Base-by-base conservation (phyloP, 257 asterid genomes). In the Solanum infundibuliforme region DNA sequence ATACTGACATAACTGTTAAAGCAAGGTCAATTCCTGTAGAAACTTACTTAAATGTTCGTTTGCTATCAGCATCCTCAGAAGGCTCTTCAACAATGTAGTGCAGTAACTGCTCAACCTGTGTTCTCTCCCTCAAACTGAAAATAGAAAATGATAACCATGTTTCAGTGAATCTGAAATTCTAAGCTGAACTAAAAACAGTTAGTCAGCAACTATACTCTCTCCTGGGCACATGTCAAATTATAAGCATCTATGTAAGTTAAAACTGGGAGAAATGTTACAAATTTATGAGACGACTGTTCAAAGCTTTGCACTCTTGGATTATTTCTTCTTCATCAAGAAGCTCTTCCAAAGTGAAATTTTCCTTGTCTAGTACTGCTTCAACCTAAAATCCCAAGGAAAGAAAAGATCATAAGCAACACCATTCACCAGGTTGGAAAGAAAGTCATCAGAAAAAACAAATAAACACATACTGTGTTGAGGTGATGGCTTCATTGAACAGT, bases 241-340 rank as follows among this genome's bases (percentile, higher is more conserved):
- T 39, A 52, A 36, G 35, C 62, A 85, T 36, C 18, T 21, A 73
- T 14, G 5, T n/a, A 48, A 20, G 36, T 71, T 31, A 18, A 73
- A 86, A 43, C 36, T 43, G 31, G 60, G 71, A 18, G 31, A 82
- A 82, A 82, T 4, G 18, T 86, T 97, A 97, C 99, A 97, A 97
- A 91, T 97, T 97, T 89, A 97, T 94, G 73, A 97, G 99, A 86
- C 99, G 98, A 79, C 98, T 93, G 94, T 97, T 97, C 86, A 97
- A 91, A 87, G 98, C 98, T 92, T 97, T 97, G 99, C 99, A 97
- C 90, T 97, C 99, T 95, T 97, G 99, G 88, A 97, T 96, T 88
- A 95, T 95, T 93, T 97, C 99, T 91, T 97, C 99, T 91, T 95
- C 99, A 86, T 97, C 99, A 94, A 97, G 91, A 89, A 97, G 99